Evolutionary conservation across 129 eudicot genomes (phyloP).

Genomic region (Saposhnikovia divaricata): DNA sequence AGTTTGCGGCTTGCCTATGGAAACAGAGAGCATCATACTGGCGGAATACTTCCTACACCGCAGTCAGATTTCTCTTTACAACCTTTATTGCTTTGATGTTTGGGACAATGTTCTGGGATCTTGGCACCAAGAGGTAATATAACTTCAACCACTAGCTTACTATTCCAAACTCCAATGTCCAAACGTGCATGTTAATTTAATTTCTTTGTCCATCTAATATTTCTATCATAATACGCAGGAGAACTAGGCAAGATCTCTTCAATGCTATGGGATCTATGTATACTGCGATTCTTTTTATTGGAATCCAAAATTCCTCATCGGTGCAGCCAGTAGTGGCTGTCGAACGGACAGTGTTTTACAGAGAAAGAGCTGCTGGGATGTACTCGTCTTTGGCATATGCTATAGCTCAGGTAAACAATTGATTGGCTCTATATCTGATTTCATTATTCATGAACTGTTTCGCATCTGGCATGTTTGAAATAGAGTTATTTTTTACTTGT

Average conservation of each 20-base stretch:
- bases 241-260: constrained; percentile 8
- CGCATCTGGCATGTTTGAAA: not conserved
- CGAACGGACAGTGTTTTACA: constrained; percentile 23
- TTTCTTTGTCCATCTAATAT: not conserved
- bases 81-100: constrained; percentile 7
- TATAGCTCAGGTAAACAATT: constrained; percentile 19
- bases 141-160: not conserved
- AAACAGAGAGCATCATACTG: constrained; percentile 12
- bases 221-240: not conserved
- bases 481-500: not conserved
- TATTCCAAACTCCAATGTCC: not conserved
- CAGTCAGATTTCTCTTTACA: constrained; percentile 15
- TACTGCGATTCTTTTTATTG: not conserved
- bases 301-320: constrained; percentile 20
- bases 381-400: constrained; percentile 28
- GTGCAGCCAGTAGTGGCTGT: constrained; percentile 29
- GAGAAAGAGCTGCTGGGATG: constrained; percentile 31
- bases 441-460: not conserved
- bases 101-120: constrained; percentile 13
- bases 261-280: constrained; percentile 17
- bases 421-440: not conserved
- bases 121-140: constrained; percentile 9
- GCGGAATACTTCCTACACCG: constrained; percentile 6
- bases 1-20: constrained; percentile 10
- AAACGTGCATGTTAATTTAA: not conserved